Conservation (phyloP, 768 basidiomycete genomes). For the Melanogaster broomeanus region DNA sequence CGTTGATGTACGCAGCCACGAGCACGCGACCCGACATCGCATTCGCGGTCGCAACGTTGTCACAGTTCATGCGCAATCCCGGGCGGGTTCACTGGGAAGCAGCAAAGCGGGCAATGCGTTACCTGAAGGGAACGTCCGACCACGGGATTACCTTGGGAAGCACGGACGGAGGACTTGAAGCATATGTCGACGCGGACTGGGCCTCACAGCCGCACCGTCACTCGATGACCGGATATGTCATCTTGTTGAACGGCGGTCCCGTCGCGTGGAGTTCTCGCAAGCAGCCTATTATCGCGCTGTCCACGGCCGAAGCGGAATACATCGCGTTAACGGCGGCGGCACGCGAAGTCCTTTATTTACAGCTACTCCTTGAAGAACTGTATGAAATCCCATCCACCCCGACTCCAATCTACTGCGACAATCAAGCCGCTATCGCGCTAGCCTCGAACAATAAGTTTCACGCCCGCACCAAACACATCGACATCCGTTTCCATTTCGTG, state of each 20-base stretch:
- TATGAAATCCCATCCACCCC: not conserved
- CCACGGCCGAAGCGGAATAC: slow-evolving; percentile 47
- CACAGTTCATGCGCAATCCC: not conserved
- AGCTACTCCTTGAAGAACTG: slow-evolving; percentile 17
- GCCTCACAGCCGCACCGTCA: no score
- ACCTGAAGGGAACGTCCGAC: not conserved
- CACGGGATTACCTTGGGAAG: no score
- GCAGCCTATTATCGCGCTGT: slow-evolving; percentile 40
- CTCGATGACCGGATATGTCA: no score
- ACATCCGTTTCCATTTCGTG: slow-evolving; percentile 8
- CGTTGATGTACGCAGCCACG: not conserved
- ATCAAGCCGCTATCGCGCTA: slow-evolving; percentile 37
- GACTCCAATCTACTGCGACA: slow-evolving; percentile 32
- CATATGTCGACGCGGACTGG: no score
- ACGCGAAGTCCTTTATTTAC: slow-evolving; percentile 39
- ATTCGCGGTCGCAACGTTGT: not conserved
- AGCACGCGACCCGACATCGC: not conserved
- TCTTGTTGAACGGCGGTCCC: no score
- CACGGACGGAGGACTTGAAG: no score
- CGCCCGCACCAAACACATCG: slow-evolving; percentile 43
- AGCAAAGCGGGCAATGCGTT: not conserved
- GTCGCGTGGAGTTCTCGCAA: slow-evolving; percentile 36
- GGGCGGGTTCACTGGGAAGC: not conserved
- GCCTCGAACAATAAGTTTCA: slow-evolving; percentile 38
- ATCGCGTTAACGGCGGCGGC: slow-evolving; percentile 35